These are phyloP conservation scores for Solanum paucissectum DNA, from an alignment of 257 asterid species.

Conservation along the genomic window DNA sequence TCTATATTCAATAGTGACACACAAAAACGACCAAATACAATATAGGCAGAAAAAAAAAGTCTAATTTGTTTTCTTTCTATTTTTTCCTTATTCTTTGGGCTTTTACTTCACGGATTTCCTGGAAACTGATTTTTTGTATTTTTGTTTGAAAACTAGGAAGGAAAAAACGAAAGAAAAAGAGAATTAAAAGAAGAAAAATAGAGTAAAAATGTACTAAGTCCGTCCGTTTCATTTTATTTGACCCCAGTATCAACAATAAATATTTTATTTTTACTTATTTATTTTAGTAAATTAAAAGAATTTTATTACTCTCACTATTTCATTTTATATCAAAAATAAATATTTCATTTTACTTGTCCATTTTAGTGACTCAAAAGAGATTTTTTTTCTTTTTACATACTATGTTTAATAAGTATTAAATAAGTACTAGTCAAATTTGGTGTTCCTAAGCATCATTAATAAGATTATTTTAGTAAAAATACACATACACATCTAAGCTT, in stretches of 20 bases:
- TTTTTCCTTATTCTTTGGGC: not conserved
- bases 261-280: no score
- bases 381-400: not conserved
- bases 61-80: no score
- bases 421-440: no score
- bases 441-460: no score
- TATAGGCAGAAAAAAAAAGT: not conserved
- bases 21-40: not conserved
- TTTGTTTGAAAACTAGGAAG: not conserved
- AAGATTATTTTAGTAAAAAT: no score
- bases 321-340: no score
- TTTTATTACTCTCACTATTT: not conserved
- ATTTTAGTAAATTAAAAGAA: no score
- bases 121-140: not conserved
- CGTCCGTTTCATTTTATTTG: not conserved
- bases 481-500: no score
- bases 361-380: not conserved
- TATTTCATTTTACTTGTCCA: no score
- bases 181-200: not conserved
- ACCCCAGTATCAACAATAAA: no score
- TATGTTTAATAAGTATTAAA: no score
- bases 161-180: not conserved
- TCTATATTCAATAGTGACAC: not conserved
- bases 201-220: not conserved
- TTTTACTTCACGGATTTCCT: not conserved